Evolutionary conservation across 2,329 filamentous ascomycete species (phyloP), one percentile per base, ranked within the genome.

Genomic region (Penicillium sp.): DNA sequence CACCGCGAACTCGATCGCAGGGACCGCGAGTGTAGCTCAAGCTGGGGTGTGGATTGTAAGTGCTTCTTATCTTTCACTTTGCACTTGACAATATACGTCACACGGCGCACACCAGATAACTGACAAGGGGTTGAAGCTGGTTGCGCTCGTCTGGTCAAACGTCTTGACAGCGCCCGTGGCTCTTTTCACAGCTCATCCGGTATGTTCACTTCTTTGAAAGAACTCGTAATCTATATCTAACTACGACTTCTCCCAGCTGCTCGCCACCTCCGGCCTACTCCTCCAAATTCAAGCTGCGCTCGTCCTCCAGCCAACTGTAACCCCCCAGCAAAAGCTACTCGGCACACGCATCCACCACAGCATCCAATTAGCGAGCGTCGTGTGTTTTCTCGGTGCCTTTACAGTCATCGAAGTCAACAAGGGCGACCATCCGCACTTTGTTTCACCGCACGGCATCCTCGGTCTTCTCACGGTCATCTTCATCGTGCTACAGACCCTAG

Each of bases 131-230:
- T 30, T 39, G 28, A 55, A 83, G 81, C 82, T 96, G 56, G 77
- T 85, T 44, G 82, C 83, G 31, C 82, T 92, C 50, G 79, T 95
- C 59, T 96, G 90, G 90, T 82, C 83, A 41, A 82, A 82, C 50
- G 82, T 96, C 58, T 83, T 96, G 67, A 81, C 84, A 38, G 79
- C 81, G 40, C 70, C 86, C 27, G 68, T 95, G 55, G 88, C 89
- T 35, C 84, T 96, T 63, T 96, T 97, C 80, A 91, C 90, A 16
- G 84, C 87, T 8, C 92, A 97, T 71, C 92, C 92, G 7, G 85
- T 96, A 67, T 77, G 86, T 52, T 20, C 35, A 13, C 4, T 38
- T n/a, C n/a, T 8, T 10, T 14, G n/a, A 20, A 27, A 27, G 8
- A 27, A 28, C 27, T 9, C 8, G 10, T 2, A 28, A 9, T 11